These are phyloP conservation scores for Nicotiana obtusifolia DNA, from an alignment of 257 asterid species.

Conservation along the genomic window DNA sequence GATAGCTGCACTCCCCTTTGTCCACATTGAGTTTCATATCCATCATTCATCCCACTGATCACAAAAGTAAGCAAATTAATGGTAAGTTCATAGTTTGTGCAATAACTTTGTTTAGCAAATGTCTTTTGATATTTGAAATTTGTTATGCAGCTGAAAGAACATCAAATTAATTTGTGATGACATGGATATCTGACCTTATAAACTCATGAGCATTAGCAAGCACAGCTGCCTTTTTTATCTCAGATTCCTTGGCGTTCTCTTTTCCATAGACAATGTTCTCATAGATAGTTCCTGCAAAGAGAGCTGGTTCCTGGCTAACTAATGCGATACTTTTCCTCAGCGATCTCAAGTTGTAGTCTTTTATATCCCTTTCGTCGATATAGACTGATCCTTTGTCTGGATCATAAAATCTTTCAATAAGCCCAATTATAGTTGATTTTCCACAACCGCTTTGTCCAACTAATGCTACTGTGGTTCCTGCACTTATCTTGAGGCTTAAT, in stretches of 20 bases:
- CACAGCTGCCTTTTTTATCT: conserved; percentile 61
- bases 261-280: conserved; percentile 64
- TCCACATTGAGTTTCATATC: conserved; percentile 71
- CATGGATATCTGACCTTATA: conserved; percentile 21
- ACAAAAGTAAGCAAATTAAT: not conserved
- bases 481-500: conserved; percentile 53
- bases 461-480: conserved; percentile 72
- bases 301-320: conserved; percentile 79
- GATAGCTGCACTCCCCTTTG: conserved; percentile 74
- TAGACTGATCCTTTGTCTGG: conserved; percentile 52
- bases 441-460: conserved; percentile 97
- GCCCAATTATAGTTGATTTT: conserved; percentile 66
- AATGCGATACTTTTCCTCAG: conserved; percentile 64
- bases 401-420: conserved; percentile 74
- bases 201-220: conserved; percentile 84
- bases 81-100: not conserved
- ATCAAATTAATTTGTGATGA: not conserved
- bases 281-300: conserved; percentile 63
- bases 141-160: not conserved
- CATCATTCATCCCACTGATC: conserved; percentile 71
- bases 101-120: not conserved
- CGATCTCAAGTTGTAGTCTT: conserved; percentile 50
- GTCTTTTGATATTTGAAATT: not conserved
- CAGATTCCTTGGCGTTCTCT: conserved; percentile 37
- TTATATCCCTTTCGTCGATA: conserved; percentile 64